Evolutionary conservation across 169 alveolate genomes (phyloP).

Genomic region (Perkinsus olseni): DNA sequence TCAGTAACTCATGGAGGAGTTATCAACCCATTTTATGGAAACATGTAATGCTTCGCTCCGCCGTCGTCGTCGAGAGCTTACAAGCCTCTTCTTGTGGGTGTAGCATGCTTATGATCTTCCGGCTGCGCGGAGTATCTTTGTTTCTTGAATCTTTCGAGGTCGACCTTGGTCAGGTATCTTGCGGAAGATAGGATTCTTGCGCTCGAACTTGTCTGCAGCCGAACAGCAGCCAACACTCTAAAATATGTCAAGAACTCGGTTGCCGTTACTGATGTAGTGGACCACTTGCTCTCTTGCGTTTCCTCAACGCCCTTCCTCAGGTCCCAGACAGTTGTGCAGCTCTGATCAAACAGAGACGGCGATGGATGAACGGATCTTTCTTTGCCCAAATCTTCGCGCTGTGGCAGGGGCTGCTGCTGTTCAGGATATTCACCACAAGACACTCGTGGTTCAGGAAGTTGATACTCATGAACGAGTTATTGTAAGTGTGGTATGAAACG

Average conservation of each 20-base stretch:
- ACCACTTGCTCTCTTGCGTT: neutral
- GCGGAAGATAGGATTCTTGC: slow-evolving; percentile 32
- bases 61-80: too few relatives aligned
- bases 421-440: slow-evolving; percentile 2
- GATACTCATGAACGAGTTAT: neutral
- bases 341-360: slow-evolving; percentile 21
- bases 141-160: too few relatives aligned
- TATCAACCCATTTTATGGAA: slow-evolving; percentile 23
- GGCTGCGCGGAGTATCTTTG: too few relatives aligned
- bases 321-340: slow-evolving; percentile 16
- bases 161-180: neutral
- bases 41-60: slow-evolving; percentile 2
- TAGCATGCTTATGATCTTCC: too few relatives aligned
- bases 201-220: slow-evolving; percentile 12
- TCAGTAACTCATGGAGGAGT: slow-evolving; percentile 4
- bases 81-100: too few relatives aligned
- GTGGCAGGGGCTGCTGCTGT: neutral
- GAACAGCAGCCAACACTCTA: neutral
- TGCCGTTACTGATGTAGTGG: slow-evolving; percentile 24
- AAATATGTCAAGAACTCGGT: slow-evolving; percentile 12
- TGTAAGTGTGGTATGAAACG: neutral
- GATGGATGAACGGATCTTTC: slow-evolving; percentile 32
- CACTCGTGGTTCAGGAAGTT: slow-evolving; percentile 22
- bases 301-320: neutral
- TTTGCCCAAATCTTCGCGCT: slow-evolving; percentile 17